phyloP scores from a whole-genome alignment of 768 basidiomycete genomes.

The Hortiboletus campestris region DNA sequence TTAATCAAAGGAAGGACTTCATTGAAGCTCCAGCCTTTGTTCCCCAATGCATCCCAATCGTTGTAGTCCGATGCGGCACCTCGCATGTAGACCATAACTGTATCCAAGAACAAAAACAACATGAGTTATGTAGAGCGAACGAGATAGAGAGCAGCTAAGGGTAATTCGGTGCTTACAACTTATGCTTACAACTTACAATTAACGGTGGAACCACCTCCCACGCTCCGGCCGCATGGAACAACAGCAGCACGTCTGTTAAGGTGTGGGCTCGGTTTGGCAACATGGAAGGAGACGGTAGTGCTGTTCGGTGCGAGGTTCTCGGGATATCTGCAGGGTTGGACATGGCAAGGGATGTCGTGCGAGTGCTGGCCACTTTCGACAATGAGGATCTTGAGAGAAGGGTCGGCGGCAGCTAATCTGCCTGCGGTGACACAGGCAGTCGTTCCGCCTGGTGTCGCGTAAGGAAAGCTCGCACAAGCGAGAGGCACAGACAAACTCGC shows the following conservation, averaged over 20 bases:
- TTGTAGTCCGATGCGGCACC: constrained; percentile 63
- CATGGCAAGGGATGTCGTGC: constrained; percentile 42
- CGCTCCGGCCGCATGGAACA: constrained; percentile 46
- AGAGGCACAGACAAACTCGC: constrained; percentile 23
- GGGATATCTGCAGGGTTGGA: constrained; percentile 53
- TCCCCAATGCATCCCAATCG: constrained; percentile 51
- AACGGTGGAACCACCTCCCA: constrained; percentile 64
- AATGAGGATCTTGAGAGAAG: constrained; percentile 54
- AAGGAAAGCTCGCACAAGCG: neutral
- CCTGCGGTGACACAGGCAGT: constrained; percentile 51
- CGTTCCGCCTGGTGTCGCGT: constrained; percentile 40
- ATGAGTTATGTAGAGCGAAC: neutral
- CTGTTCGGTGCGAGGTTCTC: constrained; percentile 39
- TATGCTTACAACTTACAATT: constrained; percentile 46
- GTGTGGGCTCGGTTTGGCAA: constrained; percentile 38
- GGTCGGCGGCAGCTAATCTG: constrained; percentile 52
- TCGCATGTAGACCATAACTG: constrained; percentile 52
- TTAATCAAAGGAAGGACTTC: constrained; percentile 55
- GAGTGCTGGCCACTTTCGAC: constrained; percentile 60
- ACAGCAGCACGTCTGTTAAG: constrained; percentile 44
- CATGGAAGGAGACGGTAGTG: constrained; percentile 45
- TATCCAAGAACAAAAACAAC: neutral
- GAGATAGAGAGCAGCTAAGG: neutral
- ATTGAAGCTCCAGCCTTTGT: constrained; percentile 60
- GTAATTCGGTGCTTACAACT: constrained; percentile 1